Base-by-base conservation (phyloP, 2,329 filamentous ascomycete genomes). In the Paradendryphiella salina region DNA sequence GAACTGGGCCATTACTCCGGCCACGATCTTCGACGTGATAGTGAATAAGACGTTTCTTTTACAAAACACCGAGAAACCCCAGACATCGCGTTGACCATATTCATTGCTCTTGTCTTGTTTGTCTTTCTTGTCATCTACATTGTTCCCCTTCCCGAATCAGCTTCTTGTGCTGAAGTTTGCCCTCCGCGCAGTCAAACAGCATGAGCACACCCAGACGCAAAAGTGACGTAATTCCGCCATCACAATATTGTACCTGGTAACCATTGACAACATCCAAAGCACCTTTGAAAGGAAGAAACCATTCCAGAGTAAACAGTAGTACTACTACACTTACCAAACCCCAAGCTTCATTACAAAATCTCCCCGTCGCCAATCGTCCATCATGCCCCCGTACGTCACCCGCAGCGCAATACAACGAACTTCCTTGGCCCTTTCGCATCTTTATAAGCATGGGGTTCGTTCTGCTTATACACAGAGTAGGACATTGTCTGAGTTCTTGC, bases 331-430 rank as follows among this genome's bases (percentile, higher is more conserved):
- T 26, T 26, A 9, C 23, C 1, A 9, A 26, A 10, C 23, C 23
- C 3, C 23, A 26, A 6, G 8, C 6, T 26, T 10, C 3, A 26
- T 2, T 26, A 8, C 23, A 9, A 26, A 10, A 9, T 26, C 2
- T 10, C 10, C 23, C 8, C 23, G 23, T 9, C 23, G 7, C 8
- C 23, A 6, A 9, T 3, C 2, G 23, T 2, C 23, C 23, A 9
- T 26, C 23, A 58, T 58, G 57, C 50, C 49, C 43, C 52, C 57
- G 49, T 57, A 58, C 35, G 54, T 56, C 21, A 33, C 44, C 29
- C 46, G 46, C 15, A 40, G 35, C 21, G 40, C 42, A 17, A 7
- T 37, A 28, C 21, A 55, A 15, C 45, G 46, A 26, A 50, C 45
- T 14, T 57, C 46, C 18, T 17, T 39, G 15, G 21, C 38, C 18